Percentiles rank a stretch among this genome's conserved stretches.
These are phyloP conservation scores for Wickerhamiella qilinensis DNA, from an alignment of 805 yeast genomes.

Conservation along the genomic window DNA sequence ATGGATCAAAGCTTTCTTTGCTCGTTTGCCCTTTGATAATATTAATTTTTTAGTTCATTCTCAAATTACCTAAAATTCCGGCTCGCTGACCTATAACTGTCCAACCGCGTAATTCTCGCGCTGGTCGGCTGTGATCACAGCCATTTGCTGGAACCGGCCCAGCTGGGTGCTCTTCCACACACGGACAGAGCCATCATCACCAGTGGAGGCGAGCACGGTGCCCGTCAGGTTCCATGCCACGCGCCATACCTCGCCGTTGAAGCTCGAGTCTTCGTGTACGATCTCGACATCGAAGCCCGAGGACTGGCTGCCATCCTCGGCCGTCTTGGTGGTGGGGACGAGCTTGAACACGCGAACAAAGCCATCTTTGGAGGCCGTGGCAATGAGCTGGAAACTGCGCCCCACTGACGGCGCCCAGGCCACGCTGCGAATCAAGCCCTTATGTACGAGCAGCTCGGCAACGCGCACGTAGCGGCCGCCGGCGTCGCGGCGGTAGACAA, in stretches of 20 bases:
- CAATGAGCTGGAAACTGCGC: conserved; percentile 67
- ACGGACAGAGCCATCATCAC: conserved; percentile 85
- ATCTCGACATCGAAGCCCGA: conserved; percentile 34
- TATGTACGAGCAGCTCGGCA: conserved; percentile 64
- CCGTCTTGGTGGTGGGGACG: neutral
- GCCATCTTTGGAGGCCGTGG: conserved; percentile 95
- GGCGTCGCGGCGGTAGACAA: conserved; percentile 45
- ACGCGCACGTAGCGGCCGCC: conserved; percentile 29
- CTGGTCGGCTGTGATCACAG: conserved; percentile 49
- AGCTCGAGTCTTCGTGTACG: conserved; percentile 56
- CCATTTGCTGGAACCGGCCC: conserved; percentile 81
- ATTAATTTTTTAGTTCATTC: too few species aligned
- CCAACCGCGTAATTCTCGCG: neutral
- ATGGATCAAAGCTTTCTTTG: too few species aligned
- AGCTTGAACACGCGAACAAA: conserved; percentile 72
- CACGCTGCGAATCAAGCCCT: conserved; percentile 72
- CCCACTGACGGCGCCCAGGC: conserved; percentile 98
- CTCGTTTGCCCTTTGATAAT: too few species aligned
- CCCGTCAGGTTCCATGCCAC: conserved; percentile 94
- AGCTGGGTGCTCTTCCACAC: conserved; percentile 82
- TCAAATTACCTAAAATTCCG: too few species aligned
- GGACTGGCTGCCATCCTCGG: conserved; percentile 4
- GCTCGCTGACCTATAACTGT: too few species aligned
- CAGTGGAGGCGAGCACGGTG: conserved; percentile 79
- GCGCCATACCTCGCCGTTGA: conserved; percentile 84